Conservation (phyloP, 495 filamentous ascomycete species). For the Aspergillus funiculosus region DNA sequence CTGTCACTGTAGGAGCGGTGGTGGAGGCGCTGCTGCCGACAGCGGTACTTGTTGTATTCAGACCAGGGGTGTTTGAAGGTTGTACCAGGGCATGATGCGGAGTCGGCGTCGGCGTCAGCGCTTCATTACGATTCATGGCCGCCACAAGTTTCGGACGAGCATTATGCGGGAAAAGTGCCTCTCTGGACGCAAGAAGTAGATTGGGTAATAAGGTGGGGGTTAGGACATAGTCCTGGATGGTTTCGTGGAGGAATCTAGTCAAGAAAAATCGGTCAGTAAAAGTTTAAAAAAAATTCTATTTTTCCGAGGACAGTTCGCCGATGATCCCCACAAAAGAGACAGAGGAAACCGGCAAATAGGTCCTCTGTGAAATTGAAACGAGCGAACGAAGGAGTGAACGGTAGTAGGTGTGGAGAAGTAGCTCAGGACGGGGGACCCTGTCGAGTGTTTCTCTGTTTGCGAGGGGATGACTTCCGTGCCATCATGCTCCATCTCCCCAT, state of each 20-base stretch:
- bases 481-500: neutral
- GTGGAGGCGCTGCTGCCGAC: conserved; percentile 17
- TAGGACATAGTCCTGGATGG: conserved; percentile 58
- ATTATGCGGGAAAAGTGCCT: conserved; percentile 76
- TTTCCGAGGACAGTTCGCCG: conserved; percentile 6
- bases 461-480: neutral
- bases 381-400: neutral
- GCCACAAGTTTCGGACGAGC: conserved; percentile 35
- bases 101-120: conserved; percentile 16
- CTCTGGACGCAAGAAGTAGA: conserved; percentile 65
- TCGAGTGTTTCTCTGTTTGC: neutral
- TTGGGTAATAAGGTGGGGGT: conserved; percentile 64
- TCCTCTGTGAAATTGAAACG: neutral
- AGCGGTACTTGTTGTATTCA: conserved; percentile 3
- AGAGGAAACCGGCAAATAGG: neutral
- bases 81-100: conserved; percentile 28
- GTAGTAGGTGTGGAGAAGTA: conserved; percentile 22
- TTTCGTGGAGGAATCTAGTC: conserved; percentile 67
- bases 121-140: conserved; percentile 21
- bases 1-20: conserved; percentile 8
- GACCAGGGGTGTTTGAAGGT: conserved; percentile 17
- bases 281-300: conserved; percentile 8
- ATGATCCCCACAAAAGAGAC: neutral
- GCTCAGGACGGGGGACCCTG: conserved; percentile 5
- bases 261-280: conserved; percentile 16